These are phyloP conservation scores for Candida vartiovaarae DNA, from an alignment of 805 yeast species.

Conservation along the genomic window DNA sequence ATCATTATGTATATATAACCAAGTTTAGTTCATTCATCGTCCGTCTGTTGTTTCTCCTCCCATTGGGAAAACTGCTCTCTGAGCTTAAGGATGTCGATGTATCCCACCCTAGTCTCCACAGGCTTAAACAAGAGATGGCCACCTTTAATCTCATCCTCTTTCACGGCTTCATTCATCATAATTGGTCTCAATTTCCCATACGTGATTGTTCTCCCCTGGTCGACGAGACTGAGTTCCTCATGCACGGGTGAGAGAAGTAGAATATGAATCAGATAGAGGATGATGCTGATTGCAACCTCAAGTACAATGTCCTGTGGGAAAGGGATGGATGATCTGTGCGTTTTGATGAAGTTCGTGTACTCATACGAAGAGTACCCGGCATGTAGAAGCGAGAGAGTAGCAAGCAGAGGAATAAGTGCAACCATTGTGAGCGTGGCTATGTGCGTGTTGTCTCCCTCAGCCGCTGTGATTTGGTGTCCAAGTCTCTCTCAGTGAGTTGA, in stretches of 20 bases:
- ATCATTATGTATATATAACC: too few species aligned
- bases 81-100: constrained; percentile 40
- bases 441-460: too few species aligned
- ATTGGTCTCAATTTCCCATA: constrained; percentile 38
- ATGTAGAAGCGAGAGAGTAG: constrained; percentile 29
- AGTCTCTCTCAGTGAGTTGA: too few species aligned
- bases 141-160: constrained; percentile 42
- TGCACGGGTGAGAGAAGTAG: constrained; percentile 14
- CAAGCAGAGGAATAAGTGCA: constrained; percentile 5
- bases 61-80: constrained; percentile 34
- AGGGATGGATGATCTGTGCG: constrained; percentile 7
- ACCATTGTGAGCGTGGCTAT: not conserved
- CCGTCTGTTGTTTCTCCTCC: constrained; percentile 3
- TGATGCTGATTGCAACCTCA: constrained; percentile 44
- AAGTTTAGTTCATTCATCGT: not conserved
- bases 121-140: constrained; percentile 34
- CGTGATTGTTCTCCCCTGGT: constrained; percentile 24
- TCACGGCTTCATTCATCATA: constrained; percentile 40
- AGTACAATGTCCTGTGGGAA: constrained; percentile 42
- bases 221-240: constrained; percentile 18
- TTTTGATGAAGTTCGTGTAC: constrained; percentile 33
- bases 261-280: constrained; percentile 28
- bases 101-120: constrained; percentile 44
- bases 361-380: constrained; percentile 51
- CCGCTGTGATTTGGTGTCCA: too few species aligned